phyloP scores from a whole-genome alignment of 2,329 filamentous ascomycete species.

The Exophiala sp. region DNA sequence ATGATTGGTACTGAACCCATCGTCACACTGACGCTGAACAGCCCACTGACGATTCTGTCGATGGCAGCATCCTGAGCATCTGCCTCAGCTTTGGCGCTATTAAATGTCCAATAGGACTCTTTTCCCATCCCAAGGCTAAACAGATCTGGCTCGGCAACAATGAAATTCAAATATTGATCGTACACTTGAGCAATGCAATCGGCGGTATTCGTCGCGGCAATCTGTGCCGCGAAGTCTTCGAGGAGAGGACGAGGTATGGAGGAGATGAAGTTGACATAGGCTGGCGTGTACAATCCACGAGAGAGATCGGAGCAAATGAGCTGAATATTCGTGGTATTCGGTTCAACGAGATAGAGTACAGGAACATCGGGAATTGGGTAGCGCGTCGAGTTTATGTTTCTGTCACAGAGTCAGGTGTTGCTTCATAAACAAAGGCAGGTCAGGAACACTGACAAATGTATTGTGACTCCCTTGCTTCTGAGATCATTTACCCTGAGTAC shows the following conservation, averaged over 20 bases:
- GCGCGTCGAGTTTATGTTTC: slow-evolving; percentile 72
- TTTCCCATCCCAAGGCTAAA: slow-evolving; percentile 93
- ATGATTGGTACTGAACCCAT: slow-evolving; percentile 97
- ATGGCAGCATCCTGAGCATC: slow-evolving; percentile 81
- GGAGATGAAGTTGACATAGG: slow-evolving; percentile 94
- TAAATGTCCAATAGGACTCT: slow-evolving; percentile 75
- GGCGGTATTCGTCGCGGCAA: slow-evolving; percentile 73
- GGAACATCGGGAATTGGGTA: slow-evolving; percentile 95
- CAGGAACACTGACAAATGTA: slow-evolving; percentile 69
- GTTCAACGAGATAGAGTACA: slow-evolving; percentile 93
- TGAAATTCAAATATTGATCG: slow-evolving; percentile 96
- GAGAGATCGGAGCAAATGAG: slow-evolving; percentile 79
- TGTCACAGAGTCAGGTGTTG: slow-evolving; percentile 33
- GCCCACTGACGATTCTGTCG: slow-evolving; percentile 84
- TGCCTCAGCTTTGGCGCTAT: slow-evolving; percentile 78
- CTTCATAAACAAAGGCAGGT: too few species aligned
- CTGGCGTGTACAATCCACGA: slow-evolving; percentile 81
- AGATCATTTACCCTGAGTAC: slow-evolving; percentile 91
- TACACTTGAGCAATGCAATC: slow-evolving; percentile 89
- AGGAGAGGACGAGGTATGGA: slow-evolving; percentile 84
- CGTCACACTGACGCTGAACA: slow-evolving; percentile 98
- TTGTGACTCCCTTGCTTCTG: slow-evolving; percentile 87
- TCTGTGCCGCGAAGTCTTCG: slow-evolving; percentile 89
- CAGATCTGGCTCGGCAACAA: slow-evolving; percentile 89
- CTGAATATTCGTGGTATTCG: slow-evolving; percentile 71